Evolutionary conservation across 1,139 yeast genomes (phyloP).

Genomic region (Kurtzmaniella quercitrusa): DNA sequence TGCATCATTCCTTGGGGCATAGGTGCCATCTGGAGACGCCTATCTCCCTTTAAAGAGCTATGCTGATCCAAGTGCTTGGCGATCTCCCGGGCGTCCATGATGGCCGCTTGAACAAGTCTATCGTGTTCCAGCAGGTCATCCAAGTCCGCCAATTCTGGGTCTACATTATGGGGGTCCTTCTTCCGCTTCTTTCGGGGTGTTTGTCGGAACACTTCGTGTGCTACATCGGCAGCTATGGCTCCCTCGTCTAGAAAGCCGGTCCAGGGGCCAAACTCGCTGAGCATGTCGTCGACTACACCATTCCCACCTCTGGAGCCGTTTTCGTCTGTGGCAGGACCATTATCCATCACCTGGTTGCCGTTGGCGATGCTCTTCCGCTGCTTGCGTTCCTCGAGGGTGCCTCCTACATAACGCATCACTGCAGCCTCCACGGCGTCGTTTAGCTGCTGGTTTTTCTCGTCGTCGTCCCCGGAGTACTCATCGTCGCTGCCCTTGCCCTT

Average conservation of each 20-base stretch:
- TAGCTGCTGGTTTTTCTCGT: conserved; percentile 34
- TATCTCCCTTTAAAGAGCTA: not conserved
- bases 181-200: conserved; percentile 12
- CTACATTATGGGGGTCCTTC: conserved; percentile 37
- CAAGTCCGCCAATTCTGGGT: conserved; percentile 54
- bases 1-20: not conserved
- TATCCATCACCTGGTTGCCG: conserved; percentile 6
- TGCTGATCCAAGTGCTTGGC: conserved; percentile 42
- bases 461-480: conserved; percentile 18
- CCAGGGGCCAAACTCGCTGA: conserved; percentile 50
- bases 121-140: conserved; percentile 48
- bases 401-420: conserved; percentile 66
- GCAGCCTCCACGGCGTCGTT: conserved; percentile 69
- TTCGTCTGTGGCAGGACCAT: not conserved
- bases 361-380: conserved; percentile 1
- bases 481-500: conserved; percentile 14
- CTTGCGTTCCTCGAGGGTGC: conserved; percentile 36
- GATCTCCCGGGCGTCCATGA: conserved; percentile 59
- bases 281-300: conserved; percentile 22
- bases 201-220: conserved; percentile 9
- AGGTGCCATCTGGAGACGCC: not conserved
- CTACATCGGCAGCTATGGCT: conserved; percentile 10
- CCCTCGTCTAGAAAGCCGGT: conserved; percentile 48
- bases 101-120: conserved; percentile 63
- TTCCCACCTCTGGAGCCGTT: conserved; percentile 10